Evolutionary conservation across 2,329 filamentous ascomycete genomes (phyloP), one percentile per base, ranked within the genome.

Genomic region (Clathrospora elynae): DNA sequence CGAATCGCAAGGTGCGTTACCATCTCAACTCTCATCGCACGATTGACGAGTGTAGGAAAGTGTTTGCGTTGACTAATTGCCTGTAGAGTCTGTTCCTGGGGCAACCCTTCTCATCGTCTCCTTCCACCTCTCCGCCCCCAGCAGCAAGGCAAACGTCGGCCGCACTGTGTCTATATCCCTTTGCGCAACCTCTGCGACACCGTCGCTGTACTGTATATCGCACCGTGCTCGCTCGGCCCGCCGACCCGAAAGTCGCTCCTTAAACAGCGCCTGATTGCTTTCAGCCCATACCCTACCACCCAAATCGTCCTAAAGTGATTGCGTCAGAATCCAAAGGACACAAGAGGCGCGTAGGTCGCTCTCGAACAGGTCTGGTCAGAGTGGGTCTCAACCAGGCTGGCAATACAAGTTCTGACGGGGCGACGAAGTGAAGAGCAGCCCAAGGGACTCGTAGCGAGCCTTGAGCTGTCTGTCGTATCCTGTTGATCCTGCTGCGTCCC

Each of bases 81-180:
- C 31, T 40, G 19, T 33, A 42, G 45, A 49, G 36, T 35, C 46
- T 47, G 59, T 60, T 55, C 46, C 51, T 44, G 35, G 46, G 48
- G 52, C 56, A 61, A 60, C 59, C 51, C 55, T 59, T 31, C 49
- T 45, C 42, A 28, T 50, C 49, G 26, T 42, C 38, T 36, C 35
- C 48, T 35, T 37, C 28, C 26, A n/a, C 28, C 32, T 22, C 11
- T 26, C 33, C 51, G 35, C 46, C 31, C 29, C 30, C 23, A 26
- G 29, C 29, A 30, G 39, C 35, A 42, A 58, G 50, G 47, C 55
- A 55, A 53, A 54, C 53, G 32, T 51, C 51, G 46, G 54, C 57
- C 52, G 57, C 42, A n/a, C 32, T 23, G 34, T 28, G 36, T 29
- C 19, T 38, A 36, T 36, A 34, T 28, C 34, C 18, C 30, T 13